Conservation (phyloP, 768 basidiomycete genomes). For the Suillus americanus region DNA sequence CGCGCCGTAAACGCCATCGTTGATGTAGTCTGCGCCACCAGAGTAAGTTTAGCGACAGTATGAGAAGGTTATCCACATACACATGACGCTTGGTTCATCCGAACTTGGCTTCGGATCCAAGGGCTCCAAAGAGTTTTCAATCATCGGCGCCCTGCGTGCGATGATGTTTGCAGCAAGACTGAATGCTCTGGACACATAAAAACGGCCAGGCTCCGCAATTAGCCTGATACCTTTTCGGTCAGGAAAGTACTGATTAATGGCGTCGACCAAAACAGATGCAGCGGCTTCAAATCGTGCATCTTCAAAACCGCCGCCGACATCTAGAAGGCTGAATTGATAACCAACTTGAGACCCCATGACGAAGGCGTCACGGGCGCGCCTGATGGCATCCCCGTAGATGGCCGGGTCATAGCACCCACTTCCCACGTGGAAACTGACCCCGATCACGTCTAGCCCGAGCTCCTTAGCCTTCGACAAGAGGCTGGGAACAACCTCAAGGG, state of each 20-base stretch:
- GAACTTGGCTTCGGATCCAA: conserved; percentile 24
- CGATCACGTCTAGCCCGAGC: conserved; percentile 82
- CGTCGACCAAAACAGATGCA: conserved; percentile 64
- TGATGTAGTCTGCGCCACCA: conserved; percentile 85
- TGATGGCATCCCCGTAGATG: conserved; percentile 88
- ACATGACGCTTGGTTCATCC: conserved; percentile 74
- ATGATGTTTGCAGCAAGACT: conserved; percentile 92
- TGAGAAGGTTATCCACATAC: conserved; percentile 51
- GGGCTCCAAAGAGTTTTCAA: conserved; percentile 28
- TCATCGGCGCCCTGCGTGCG: conserved; percentile 70
- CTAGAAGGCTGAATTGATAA: conserved; percentile 80
- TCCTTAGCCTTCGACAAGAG: conserved; percentile 79
- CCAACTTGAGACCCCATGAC: conserved; percentile 83
- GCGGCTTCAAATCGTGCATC: conserved; percentile 81
- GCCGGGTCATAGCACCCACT: conserved; percentile 93
- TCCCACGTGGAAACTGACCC: conserved; percentile 97
- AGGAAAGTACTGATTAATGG: conserved; percentile 81
- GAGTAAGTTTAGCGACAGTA: neutral
- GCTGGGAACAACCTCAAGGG: conserved; percentile 73
- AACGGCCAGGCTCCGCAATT: conserved; percentile 95
- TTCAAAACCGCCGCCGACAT: conserved; percentile 97
- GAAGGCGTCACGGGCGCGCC: conserved; percentile 79
- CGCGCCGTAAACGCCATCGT: conserved; percentile 97
- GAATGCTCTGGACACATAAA: conserved; percentile 91
- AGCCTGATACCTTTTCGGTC: conserved; percentile 65